Conservation (phyloP, 176 grass and related monocot genomes). For the Bolboschoenus planiculmis region DNA sequence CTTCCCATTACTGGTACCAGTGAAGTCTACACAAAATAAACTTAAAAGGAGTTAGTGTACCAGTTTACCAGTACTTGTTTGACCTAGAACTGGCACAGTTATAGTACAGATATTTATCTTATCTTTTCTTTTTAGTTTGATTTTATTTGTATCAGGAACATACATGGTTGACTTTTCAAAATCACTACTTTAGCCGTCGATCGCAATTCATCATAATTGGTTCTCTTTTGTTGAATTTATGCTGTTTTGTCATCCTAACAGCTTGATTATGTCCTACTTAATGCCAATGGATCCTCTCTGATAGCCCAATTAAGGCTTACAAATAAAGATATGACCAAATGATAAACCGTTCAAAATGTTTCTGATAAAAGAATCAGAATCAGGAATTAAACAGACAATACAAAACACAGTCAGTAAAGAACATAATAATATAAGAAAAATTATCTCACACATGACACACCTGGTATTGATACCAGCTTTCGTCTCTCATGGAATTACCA, state of each 20-base stretch:
- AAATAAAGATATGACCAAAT: background rate
- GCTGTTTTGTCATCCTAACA: background rate
- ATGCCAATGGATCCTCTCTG: background rate
- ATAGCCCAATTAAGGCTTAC: background rate
- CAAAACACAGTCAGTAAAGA: background rate
- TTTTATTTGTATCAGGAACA: background rate
- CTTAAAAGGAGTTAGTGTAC: background rate
- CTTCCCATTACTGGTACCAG: slow-evolving; percentile 6
- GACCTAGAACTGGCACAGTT: background rate
- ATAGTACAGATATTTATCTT: background rate
- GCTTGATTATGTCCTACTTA: background rate
- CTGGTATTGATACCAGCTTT: background rate
- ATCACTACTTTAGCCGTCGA: background rate
- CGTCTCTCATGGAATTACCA: background rate
- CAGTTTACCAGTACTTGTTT: background rate
- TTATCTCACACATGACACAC: background rate
- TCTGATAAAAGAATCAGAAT: background rate
- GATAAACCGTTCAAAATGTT: background rate
- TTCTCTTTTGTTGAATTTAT: background rate
- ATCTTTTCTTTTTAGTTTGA: background rate
- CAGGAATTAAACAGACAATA: background rate
- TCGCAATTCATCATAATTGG: background rate
- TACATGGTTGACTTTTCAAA: background rate
- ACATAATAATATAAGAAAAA: background rate
- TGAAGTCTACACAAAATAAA: slow-evolving; percentile 20